phyloP scores from a whole-genome alignment of 2,329 filamentous ascomycete genomes.

The Penicillium decumbens region DNA sequence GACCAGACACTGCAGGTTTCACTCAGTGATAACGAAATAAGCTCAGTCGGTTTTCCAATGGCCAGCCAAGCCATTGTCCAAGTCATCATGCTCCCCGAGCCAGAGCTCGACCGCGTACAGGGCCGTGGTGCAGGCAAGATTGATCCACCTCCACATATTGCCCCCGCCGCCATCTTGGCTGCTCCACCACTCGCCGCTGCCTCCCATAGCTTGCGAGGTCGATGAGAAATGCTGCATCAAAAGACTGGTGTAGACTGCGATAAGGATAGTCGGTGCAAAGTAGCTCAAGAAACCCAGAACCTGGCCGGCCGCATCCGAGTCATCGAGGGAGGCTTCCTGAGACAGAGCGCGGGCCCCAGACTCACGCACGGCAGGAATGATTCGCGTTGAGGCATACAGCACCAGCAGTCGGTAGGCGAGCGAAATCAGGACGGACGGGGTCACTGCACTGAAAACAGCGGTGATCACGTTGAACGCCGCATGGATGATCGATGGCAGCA shows the following conservation, averaged over 20 bases:
- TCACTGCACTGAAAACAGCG: slow-evolving; percentile 91
- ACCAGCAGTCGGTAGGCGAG: slow-evolving; percentile 90
- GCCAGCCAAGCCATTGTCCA: slow-evolving; percentile 64
- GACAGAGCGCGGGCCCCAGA: slow-evolving; percentile 77
- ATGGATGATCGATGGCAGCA: slow-evolving; percentile 75
- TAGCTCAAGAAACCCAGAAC: slow-evolving; percentile 80
- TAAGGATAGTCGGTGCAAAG: slow-evolving; percentile 91
- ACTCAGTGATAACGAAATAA: not conserved
- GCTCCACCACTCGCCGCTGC: slow-evolving; percentile 72
- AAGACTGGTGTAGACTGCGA: slow-evolving; percentile 93
- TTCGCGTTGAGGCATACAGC: slow-evolving; percentile 89
- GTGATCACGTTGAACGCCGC: slow-evolving; percentile 81
- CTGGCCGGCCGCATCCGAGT: slow-evolving; percentile 74
- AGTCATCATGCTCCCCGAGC: slow-evolving; percentile 66
- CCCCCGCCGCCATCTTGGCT: slow-evolving; percentile 77
- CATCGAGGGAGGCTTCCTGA: slow-evolving; percentile 79
- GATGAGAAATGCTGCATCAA: slow-evolving; percentile 92
- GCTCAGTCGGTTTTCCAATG: slow-evolving; percentile 92
- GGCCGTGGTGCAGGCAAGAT: slow-evolving; percentile 80
- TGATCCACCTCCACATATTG: slow-evolving; percentile 90
- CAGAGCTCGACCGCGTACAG: slow-evolving; percentile 88
- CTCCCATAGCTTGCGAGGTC: slow-evolving; percentile 55
- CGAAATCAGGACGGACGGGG: slow-evolving; percentile 91
- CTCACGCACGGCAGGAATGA: slow-evolving; percentile 89
- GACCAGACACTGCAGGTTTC: not conserved